phyloP scores from a whole-genome alignment of 2,329 filamentous ascomycete genomes.

The Exophiala aquamarina region DNA sequence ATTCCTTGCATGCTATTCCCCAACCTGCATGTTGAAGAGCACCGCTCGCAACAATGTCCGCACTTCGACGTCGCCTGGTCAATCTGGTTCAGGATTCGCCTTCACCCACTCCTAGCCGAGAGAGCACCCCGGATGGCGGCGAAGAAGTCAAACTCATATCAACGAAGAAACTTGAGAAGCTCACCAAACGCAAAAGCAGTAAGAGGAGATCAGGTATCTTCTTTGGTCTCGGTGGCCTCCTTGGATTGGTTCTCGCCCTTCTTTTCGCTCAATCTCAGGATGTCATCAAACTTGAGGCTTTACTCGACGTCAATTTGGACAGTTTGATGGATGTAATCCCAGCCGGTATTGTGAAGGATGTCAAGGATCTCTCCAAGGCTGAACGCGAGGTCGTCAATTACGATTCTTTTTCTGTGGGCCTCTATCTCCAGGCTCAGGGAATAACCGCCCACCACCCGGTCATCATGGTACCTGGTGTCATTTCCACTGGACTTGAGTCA shows the following conservation, averaged over 20 bases:
- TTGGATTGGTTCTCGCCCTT: slow-evolving; percentile 82
- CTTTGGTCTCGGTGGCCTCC: slow-evolving; percentile 84
- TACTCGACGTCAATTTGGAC: slow-evolving; percentile 74
- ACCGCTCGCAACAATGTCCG: slow-evolving; percentile 32
- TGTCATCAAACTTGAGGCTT: slow-evolving; percentile 77
- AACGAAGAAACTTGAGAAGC: slow-evolving; percentile 46
- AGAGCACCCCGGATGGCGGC: slow-evolving; percentile 26
- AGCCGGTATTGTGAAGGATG: slow-evolving; percentile 79
- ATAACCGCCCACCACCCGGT: slow-evolving; percentile 80
- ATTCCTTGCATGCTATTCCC: no score
- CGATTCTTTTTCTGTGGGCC: slow-evolving; percentile 88
- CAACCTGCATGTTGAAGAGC: slow-evolving; percentile 1
- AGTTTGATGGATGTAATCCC: slow-evolving; percentile 84
- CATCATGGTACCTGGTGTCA: slow-evolving; percentile 96
- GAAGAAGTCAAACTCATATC: slow-evolving; percentile 54
- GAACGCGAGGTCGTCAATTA: slow-evolving; percentile 87
- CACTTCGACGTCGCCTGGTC: slow-evolving; percentile 43
- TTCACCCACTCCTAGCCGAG: slow-evolving; percentile 25
- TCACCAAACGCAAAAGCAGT: slow-evolving; percentile 41
- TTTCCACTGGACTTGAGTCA: slow-evolving; percentile 93
- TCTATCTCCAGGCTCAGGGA: slow-evolving; percentile 79
- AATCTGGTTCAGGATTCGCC: slow-evolving; percentile 35
- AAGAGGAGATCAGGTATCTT: slow-evolving; percentile 80
- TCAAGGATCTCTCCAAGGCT: slow-evolving; percentile 81
- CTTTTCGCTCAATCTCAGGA: slow-evolving; percentile 90